Evolutionary conservation across 208 protist species (phyloP).

Genomic region (Acanthamoeba royreba): DNA sequence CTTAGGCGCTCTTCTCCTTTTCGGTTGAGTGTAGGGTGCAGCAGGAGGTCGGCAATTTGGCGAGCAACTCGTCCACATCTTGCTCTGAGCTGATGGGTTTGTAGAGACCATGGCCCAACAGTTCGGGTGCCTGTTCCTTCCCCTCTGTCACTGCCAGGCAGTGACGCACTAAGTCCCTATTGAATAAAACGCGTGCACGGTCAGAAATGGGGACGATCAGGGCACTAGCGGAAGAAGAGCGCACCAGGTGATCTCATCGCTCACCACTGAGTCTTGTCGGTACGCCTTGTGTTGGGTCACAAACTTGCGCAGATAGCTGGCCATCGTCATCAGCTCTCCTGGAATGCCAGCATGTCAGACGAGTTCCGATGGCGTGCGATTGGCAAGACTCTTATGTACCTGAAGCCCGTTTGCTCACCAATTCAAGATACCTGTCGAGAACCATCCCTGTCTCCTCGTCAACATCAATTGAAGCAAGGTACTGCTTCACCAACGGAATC

Average conservation of each 20-base stretch:
- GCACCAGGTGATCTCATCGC: slow-evolving; percentile 77
- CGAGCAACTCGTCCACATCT: no score
- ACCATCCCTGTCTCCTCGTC: slow-evolving; percentile 53
- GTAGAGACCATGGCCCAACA: slow-evolving; percentile 30
- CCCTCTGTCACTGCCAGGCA: slow-evolving; percentile 33
- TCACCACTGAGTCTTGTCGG: slow-evolving; percentile 92
- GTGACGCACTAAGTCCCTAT: slow-evolving; percentile 77
- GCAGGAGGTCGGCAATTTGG: no score
- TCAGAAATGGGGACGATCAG: not conserved
- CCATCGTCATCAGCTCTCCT: slow-evolving; percentile 89
- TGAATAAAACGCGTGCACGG: not conserved
- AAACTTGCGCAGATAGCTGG: slow-evolving; percentile 91
- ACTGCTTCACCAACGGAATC: slow-evolving; percentile 88
- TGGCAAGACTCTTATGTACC: slow-evolving; percentile 62
- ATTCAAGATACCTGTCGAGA: slow-evolving; percentile 88
- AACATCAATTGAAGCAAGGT: slow-evolving; percentile 83
- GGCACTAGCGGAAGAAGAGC: not conserved
- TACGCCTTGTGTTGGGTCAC: slow-evolving; percentile 92
- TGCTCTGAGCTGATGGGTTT: not conserved
- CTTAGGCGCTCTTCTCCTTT: no score
- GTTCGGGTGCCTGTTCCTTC: not conserved
- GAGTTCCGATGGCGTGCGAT: not conserved
- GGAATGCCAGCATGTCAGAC: not conserved
- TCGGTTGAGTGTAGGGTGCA: no score
- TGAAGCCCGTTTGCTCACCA: slow-evolving; percentile 89